Conservation (phyloP, 1,284 basidiomycete species). For the Ceratobasidium papillatum region DNA sequence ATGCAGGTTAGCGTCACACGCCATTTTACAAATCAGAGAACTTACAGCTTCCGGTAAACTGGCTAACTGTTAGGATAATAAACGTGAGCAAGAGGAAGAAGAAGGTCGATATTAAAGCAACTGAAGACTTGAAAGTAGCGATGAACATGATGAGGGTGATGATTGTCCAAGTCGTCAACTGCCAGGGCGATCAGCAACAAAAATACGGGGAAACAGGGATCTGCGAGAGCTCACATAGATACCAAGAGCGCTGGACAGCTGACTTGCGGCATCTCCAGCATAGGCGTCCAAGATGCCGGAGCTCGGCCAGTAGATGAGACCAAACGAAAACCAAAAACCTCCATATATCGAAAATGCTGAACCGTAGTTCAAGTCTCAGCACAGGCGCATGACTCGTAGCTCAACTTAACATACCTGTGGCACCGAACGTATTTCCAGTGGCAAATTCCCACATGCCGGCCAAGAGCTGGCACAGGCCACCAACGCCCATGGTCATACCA, state of each 20-base stretch:
- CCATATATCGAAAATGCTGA: conserved; percentile 50
- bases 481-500: conserved; percentile 48
- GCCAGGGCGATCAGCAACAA: not conserved
- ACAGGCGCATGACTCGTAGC: not conserved
- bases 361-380: no score
- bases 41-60: conserved; percentile 41
- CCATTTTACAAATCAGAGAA: not conserved
- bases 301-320: conserved; percentile 44
- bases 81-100: conserved; percentile 56
- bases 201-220: not conserved
- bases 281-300: conserved; percentile 44
- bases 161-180: conserved; percentile 47
- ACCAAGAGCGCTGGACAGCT: conserved; percentile 43
- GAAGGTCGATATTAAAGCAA: conserved; percentile 53
- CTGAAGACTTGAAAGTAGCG: conserved; percentile 51
- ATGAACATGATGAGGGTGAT: conserved; percentile 47
- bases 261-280: conserved; percentile 23
- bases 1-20: not conserved
- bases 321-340: conserved; percentile 49
- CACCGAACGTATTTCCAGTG: conserved; percentile 57
- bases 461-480: conserved; percentile 56
- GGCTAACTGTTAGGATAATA: conserved; percentile 47
- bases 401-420: conserved; percentile 48
- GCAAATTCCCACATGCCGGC: conserved; percentile 58
- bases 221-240: conserved; percentile 41